Evolutionary conservation across 2,329 filamentous ascomycete genomes (phyloP).

Genomic region (Pseudogymnoascus sp.): DNA sequence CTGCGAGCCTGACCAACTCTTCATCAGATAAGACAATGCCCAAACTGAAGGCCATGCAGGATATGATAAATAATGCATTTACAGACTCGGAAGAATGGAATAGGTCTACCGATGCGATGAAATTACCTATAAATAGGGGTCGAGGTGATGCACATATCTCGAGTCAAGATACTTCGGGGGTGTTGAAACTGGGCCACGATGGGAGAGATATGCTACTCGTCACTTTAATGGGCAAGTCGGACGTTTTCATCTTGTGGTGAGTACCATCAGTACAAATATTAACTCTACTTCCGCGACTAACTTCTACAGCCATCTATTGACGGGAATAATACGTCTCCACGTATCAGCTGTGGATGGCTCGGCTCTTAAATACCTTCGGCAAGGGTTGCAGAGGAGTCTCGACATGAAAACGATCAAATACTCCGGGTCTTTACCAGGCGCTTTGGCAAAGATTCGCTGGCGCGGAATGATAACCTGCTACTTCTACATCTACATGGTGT

Average conservation of each 20-base stretch:
- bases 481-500: constrained; percentile 25
- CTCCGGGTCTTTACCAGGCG: constrained; percentile 25
- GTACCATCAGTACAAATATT: constrained; percentile 4
- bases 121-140: constrained; percentile 47
- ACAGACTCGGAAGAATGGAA: constrained; percentile 22
- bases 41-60: constrained; percentile 56
- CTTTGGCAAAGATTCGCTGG: constrained; percentile 22
- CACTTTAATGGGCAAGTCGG: constrained; percentile 51
- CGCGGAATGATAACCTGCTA: constrained; percentile 26
- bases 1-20: constrained; percentile 58
- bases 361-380: constrained; percentile 46
- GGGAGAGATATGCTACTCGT: constrained; percentile 48
- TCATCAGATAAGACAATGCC: constrained; percentile 45
- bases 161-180: constrained; percentile 46
- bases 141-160: constrained; percentile 40
- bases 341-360: constrained; percentile 43
- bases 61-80: constrained; percentile 49
- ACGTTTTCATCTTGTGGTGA: constrained; percentile 29
- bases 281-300: constrained; percentile 22
- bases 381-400: constrained; percentile 42
- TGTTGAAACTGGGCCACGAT: constrained; percentile 41
- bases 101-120: constrained; percentile 37
- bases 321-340: constrained; percentile 42
- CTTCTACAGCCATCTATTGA: constrained; percentile 41
- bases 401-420: constrained; percentile 23